phyloP scores from a whole-genome alignment of 2,329 filamentous ascomycete genomes.

The Monascus ruber region DNA sequence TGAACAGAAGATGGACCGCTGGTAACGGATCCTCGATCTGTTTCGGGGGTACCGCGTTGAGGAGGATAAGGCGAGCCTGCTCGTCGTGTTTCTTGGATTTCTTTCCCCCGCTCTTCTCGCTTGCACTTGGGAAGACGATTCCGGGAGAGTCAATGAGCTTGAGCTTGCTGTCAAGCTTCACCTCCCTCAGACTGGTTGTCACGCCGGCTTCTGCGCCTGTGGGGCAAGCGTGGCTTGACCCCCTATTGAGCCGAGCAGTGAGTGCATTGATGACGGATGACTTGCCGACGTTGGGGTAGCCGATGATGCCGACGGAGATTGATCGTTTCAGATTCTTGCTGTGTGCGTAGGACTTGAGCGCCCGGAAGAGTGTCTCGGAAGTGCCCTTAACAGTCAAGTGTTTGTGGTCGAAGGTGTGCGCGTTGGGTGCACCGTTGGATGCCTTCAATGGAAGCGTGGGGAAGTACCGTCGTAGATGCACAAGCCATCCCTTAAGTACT shows the following conservation, averaged over 20 bases:
- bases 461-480: conserved; percentile 77
- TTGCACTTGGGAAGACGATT: conserved; percentile 72
- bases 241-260: conserved; percentile 59
- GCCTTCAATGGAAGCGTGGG: conserved; percentile 83
- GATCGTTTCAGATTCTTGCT: conserved; percentile 76
- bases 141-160: conserved; percentile 89
- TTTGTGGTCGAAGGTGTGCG: conserved; percentile 85
- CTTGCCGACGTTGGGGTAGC: conserved; percentile 93
- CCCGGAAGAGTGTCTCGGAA: conserved; percentile 72
- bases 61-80: conserved; percentile 67
- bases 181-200: conserved; percentile 74
- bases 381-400: conserved; percentile 79
- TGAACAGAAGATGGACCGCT: conserved; percentile 73
- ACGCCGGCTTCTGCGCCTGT: conserved; percentile 86
- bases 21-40: conserved; percentile 88
- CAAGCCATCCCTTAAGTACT: conserved; percentile 74
- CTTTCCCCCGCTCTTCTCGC: conserved; percentile 39
- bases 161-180: conserved; percentile 90
- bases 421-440: conserved; percentile 69
- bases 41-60: conserved; percentile 87
- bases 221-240: conserved; percentile 59
- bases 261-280: conserved; percentile 94
- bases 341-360: conserved; percentile 79
- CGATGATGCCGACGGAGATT: conserved; percentile 84
- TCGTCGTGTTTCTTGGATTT: conserved; percentile 58